phyloP scores from a whole-genome alignment of 768 basidiomycete genomes.

The Psilocybe azurescens region DNA sequence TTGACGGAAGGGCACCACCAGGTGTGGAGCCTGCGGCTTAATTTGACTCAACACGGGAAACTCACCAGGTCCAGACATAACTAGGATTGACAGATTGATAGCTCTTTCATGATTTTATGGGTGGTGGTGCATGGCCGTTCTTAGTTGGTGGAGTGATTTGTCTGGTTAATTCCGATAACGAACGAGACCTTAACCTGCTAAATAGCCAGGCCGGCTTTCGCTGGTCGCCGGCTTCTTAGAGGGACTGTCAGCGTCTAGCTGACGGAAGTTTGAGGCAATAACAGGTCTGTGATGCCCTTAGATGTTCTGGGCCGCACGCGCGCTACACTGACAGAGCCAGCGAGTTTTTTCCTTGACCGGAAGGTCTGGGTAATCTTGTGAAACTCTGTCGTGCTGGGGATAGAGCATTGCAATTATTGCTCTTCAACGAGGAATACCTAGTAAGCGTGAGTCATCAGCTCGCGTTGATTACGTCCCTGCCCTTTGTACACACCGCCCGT shows the following conservation, averaged over 20 bases:
- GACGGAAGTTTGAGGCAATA: slow-evolving; percentile 90
- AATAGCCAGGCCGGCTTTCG: slow-evolving; percentile 82
- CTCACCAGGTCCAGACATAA: slow-evolving; percentile 83
- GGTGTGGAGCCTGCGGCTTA: slow-evolving; percentile 80
- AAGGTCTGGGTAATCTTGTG: slow-evolving; percentile 59
- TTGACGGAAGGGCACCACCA: slow-evolving; percentile 86
- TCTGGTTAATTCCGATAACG: slow-evolving; percentile 97
- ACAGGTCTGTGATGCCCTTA: slow-evolving; percentile 93
- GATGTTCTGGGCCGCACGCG: slow-evolving; percentile 89
- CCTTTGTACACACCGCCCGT: too few species aligned
- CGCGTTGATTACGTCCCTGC: too few species aligned
- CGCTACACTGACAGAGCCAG: slow-evolving; percentile 91
- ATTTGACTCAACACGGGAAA: slow-evolving; percentile 87
- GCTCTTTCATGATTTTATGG: slow-evolving; percentile 86
- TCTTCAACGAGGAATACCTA: too few species aligned
- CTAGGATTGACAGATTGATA: slow-evolving; percentile 82
- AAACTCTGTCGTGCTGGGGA: too few species aligned
- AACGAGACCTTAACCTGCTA: slow-evolving; percentile 94
- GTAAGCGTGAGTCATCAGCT: too few species aligned
- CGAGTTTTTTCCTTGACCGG: slow-evolving; percentile 78
- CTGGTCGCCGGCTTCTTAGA: slow-evolving; percentile 84
- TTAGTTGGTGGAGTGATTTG: slow-evolving; percentile 94
- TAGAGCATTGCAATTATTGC: too few species aligned
- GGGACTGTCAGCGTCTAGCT: slow-evolving; percentile 83
- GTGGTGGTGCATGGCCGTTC: slow-evolving; percentile 91